These are phyloP conservation scores for Naganishia sp. DNA, from an alignment of 1,284 basidiomycete genomes.

Conservation along the genomic window DNA sequence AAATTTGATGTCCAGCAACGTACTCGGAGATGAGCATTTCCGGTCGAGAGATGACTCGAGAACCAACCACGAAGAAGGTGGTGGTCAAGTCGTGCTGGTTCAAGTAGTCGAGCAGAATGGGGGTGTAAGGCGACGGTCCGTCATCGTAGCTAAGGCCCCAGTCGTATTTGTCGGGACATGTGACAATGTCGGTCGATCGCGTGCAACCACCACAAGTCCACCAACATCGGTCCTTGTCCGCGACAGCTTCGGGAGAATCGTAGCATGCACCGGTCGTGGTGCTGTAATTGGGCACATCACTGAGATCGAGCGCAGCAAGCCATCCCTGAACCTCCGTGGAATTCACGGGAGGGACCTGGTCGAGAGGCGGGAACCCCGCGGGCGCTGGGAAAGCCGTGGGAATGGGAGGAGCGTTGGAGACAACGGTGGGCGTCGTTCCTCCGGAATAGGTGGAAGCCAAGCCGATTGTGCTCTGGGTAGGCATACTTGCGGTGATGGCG, in stretches of 20 bases:
- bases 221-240: constrained; percentile 68
- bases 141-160: constrained; percentile 62
- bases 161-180: constrained; percentile 74
- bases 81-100: constrained; percentile 66
- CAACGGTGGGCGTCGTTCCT: constrained; percentile 46
- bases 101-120: constrained; percentile 58
- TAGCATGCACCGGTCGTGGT: constrained; percentile 57
- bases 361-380: constrained; percentile 67
- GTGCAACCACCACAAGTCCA: constrained; percentile 84
- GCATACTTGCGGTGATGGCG: constrained; percentile 69
- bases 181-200: constrained; percentile 68
- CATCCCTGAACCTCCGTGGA: constrained; percentile 68
- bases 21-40: constrained; percentile 77
- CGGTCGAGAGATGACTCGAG: constrained; percentile 79
- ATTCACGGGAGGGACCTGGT: constrained; percentile 66
- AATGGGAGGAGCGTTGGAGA: constrained; percentile 53
- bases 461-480: constrained; percentile 60
- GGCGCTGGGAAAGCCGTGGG: constrained; percentile 43
- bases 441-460: constrained; percentile 51
- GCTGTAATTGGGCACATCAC: constrained; percentile 43
- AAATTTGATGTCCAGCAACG: constrained; percentile 66
- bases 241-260: constrained; percentile 63
- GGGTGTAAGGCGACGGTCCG: constrained; percentile 73
- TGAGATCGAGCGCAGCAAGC: constrained; percentile 62
- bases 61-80: constrained; percentile 92